Conservation (phyloP, 2,329 filamentous ascomycete species). For the Paracorniculantispora psalliotae region DNA sequence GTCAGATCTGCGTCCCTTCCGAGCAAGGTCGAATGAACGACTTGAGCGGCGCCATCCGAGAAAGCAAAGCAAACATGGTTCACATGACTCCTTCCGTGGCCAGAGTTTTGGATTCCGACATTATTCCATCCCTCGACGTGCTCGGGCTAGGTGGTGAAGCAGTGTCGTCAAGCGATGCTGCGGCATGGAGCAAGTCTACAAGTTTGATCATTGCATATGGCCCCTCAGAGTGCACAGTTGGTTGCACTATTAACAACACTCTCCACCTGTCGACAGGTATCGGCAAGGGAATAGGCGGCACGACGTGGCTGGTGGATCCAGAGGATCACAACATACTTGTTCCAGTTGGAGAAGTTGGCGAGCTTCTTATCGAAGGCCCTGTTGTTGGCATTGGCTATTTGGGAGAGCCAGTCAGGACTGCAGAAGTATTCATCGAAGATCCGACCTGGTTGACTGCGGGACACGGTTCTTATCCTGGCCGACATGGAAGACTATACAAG, state of each 20-base stretch:
- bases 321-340: conserved; percentile 42
- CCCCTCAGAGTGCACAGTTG: conserved; percentile 50
- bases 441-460: conserved; percentile 47
- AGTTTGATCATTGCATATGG: conserved; percentile 49
- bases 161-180: conserved; percentile 46
- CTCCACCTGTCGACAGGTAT: conserved; percentile 40
- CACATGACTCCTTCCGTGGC: conserved; percentile 49
- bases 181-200: conserved; percentile 41
- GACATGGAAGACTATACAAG: conserved; percentile 47
- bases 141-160: conserved; percentile 48
- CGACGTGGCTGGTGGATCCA: conserved; percentile 48
- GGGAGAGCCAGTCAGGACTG: conserved; percentile 53
- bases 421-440: conserved; percentile 51
- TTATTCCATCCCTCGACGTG: conserved; percentile 42
- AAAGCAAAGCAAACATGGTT: conserved; percentile 42
- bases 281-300: conserved; percentile 42
- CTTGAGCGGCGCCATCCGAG: conserved; percentile 40
- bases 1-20: conserved; percentile 49
- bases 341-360: conserved; percentile 45
- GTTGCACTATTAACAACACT: conserved; percentile 44
- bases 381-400: conserved; percentile 60
- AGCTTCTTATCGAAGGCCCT: conserved; percentile 52
- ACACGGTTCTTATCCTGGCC: conserved; percentile 29
- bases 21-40: conserved; percentile 50
- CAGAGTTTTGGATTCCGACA: conserved; percentile 40